Base-by-base conservation (phyloP, 257 asterid genomes). In the Fraxinus americana region DNA sequence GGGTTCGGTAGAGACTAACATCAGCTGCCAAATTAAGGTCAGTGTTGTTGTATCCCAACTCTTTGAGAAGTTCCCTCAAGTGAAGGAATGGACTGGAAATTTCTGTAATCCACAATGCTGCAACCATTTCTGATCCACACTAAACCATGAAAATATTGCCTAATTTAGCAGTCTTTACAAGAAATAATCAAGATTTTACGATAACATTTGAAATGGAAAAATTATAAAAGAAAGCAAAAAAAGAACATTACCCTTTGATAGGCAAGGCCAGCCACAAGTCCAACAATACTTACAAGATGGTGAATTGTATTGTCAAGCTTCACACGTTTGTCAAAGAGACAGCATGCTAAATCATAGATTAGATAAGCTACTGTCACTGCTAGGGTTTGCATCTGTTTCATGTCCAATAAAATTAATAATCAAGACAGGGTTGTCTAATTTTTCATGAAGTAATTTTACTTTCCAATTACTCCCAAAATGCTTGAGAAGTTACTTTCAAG, bases 91-190 rank as follows among this genome's bases (percentile, higher is more conserved):
- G 98, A 79, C 97, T 93, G 1, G 99, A 96, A 27, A 89, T 74
- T 79, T 96, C 99, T 74, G 99, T 90, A 9, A 96, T 81, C 91
- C 91, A 90, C 79, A 96, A 66, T 41, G 91, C 83, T 67, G 90
- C 96, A 78, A 92, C 95, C 97, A 96, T 86, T 80, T 96, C 98
- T 76, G 98, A 87, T 74, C 97, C 98, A 83, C 96, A 88, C 99
- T 93, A 63, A 83, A 79, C 7, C 30, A 27, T 25, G 7, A 65
- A 43, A 70, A 71, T 41, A 43, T 35, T 34, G 23, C 23, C 41
- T 19, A 27, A 72, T 63, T 52, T 32, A 30, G 69, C n/a, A 63
- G 69, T 25, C 17, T 25, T 23, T 27, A 10, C 69, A 63, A 61
- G 68, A 61, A 30, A 68, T 16, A 1, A 14, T 9, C 12, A 27